These are phyloP conservation scores for grape (Vitis vinifera) DNA, from an alignment of 164 flowering plant species.

Conservation along the genomic window ASM3070453v1 NC_081811.1:25712501-25713000, in stretches of 20 bases:
- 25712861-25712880: slow-evolving; percentile 71
- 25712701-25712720: background rate
- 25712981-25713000: slow-evolving; percentile 69
- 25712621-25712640: background rate
- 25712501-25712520: background rate
- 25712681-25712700: background rate
- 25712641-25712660: background rate
- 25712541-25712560: slow-evolving; percentile 12
- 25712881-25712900: slow-evolving; percentile 97
- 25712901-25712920: slow-evolving; percentile 78
- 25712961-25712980: slow-evolving; percentile 76
- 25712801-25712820: slow-evolving; percentile 61
- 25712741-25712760: slow-evolving; percentile 4
- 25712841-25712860: slow-evolving; percentile 85
- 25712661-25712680: background rate
- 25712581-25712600: background rate
- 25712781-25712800: slow-evolving; percentile 74
- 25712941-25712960: slow-evolving; percentile 88
- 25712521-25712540: slow-evolving; percentile 20
- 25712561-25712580: background rate
- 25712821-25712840: slow-evolving; percentile 87
- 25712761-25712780: slow-evolving; percentile 65
- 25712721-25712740: background rate
- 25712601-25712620: background rate
- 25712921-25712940: slow-evolving; percentile 44